Base-by-base conservation (phyloP, 306 rosid species). In the Purshia tridentata region DNA sequence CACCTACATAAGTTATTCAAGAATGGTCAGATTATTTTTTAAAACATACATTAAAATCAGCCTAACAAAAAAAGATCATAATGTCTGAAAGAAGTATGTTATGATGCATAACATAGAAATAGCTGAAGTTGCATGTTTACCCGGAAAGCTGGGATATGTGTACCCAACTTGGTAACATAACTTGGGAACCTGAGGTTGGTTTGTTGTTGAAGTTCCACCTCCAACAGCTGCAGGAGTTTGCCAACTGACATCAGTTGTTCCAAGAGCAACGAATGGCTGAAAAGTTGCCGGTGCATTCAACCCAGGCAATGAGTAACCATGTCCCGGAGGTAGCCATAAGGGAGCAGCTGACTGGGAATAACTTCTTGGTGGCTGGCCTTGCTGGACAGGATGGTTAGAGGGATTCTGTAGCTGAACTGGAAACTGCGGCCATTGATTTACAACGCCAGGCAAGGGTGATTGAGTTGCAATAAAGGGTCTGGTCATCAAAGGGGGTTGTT, bases 341-440 rank as follows among this genome's bases (percentile, higher is more conserved):
- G 82, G 84, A 73, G 80, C 68, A 9, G 76, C 35, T 75, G 83
- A 63, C 46, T 76, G 79, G 4, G 74, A 67, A 77, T 74, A 80
- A 23, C 29, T 77, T 40, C 50, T 37, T 8, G 57, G 69, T 44
- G 65, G 55, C 48, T 80, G 86, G 67, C 75, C 73, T 4, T 63
- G 83, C 22, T 77, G 84, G 67, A 55, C 75, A 19, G 22, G 73
- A 40, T 64, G 45, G 68, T 40, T 59, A 6, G 70, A 52, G 29
- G 45, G 59, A 67, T 52, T 65, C 49, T 71, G 77, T 37, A 64
- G 89, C 8, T 37, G 81, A 64, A 59, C 62, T 56, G 77, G 77
- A 6, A 86, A 78, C 48, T 74, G 81, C 2, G 49, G 60, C 84
- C 83, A 81, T 78, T 74, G 86, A 79, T 56, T 86, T n/a, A 76